Evolutionary conservation across 108 stramenopile genomes (phyloP), one percentile per base, ranked within the genome.

Genomic region (Seminavis robusta): DNA sequence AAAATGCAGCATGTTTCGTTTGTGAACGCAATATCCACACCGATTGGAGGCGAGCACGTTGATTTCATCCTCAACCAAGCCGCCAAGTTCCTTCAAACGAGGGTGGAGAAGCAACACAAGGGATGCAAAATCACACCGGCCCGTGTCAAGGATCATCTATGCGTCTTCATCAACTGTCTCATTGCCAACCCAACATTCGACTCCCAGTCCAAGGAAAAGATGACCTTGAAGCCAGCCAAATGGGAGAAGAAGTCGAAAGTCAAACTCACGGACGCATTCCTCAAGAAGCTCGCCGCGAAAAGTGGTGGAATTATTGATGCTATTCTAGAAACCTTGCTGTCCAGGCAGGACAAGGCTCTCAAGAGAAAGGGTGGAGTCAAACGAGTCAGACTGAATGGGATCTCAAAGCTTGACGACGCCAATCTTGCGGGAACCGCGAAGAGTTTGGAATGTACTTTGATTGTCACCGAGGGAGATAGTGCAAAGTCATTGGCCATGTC

Each of bases 131-230:
- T 98, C 36, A 98, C 93, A 55, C 69, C 90, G 0, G 62, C 65
- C 33, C 89, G 92, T 39, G 91, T 99, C 80, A 96, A 96, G 72
- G 95, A 96, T 63, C 97, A 99, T 58, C 71, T 99, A 7, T 74
- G 73, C 36, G 74, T 99, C 25, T 98, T 88, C 73, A 96, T 98
- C 34, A 98, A 98, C 61, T 86, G 82, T 47, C 75, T 99, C 32
- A 94, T 99, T 5, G 94, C 95, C 44, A 99, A 99, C 69, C 95
- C 95, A 5, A 84, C 96, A 6, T 99, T 99, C 63, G 97, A 98
- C 58, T 88, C 85, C 50, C 99, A 99, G 60, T 98, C 96, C 27
- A 99, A 99, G 76, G 99, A 99, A 63, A 82, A 77, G 41, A 73
- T 99, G 7, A 97, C 97, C 5, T 94, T 90, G 24, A 73, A 74